These are phyloP conservation scores for Pseudonitzschia multiseries DNA, from an alignment of 108 stramenopile species.

Conservation along the genomic window DNA sequence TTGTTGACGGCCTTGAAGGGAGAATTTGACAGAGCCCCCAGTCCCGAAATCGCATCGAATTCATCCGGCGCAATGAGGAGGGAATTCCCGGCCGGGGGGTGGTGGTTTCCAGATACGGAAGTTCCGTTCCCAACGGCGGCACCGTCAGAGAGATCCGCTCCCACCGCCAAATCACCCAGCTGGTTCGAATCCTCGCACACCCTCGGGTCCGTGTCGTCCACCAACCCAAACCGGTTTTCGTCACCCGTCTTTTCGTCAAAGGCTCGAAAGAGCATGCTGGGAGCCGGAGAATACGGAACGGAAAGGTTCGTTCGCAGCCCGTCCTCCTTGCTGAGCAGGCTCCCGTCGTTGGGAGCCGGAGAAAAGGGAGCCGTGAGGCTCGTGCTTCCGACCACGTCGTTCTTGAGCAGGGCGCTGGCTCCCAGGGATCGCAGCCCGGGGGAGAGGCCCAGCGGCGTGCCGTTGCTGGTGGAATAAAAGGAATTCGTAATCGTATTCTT, in stretches of 20 bases:
- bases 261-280: conserved; percentile 22
- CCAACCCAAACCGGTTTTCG: conserved; percentile 25
- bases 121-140: not conserved
- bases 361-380: conserved; percentile 27
- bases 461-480: conserved; percentile 34
- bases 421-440: conserved; percentile 37
- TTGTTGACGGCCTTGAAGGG: conserved; percentile 22
- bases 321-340: not conserved
- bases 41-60: conserved; percentile 48
- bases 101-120: conserved; percentile 10
- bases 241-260: conserved; percentile 32
- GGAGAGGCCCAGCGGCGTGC: conserved; percentile 35
- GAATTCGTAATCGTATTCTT: not conserved
- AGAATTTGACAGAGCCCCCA: conserved; percentile 50
- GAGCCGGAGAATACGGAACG: conserved; percentile 15
- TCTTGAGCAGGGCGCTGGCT: conserved; percentile 5
- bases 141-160: not conserved
- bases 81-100: conserved; percentile 1
- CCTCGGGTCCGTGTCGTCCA: conserved; percentile 23
- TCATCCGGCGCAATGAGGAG: conserved; percentile 27
- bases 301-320: not conserved
- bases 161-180: conserved; percentile 16
- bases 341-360: conserved; percentile 13
- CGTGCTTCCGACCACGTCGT: conserved; percentile 11
- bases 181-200: conserved; percentile 5